Evolutionary conservation across 768 basidiomycete species (phyloP).

Genomic region (Naganishia onofrii): DNA sequence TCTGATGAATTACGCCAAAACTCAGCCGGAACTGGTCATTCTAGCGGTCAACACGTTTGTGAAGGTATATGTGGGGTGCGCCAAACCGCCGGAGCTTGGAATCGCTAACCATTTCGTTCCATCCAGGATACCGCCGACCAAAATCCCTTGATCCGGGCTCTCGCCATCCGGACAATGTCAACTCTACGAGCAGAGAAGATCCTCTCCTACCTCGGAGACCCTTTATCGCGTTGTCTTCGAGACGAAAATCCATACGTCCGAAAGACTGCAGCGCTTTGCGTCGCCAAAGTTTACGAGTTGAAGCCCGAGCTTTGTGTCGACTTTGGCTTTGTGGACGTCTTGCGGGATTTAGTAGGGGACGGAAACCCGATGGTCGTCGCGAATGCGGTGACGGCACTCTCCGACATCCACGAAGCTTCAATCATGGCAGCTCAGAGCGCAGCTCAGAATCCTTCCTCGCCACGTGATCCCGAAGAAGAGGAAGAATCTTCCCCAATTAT

Average conservation of each 20-base stretch:
- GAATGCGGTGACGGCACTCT: slow-evolving; percentile 87
- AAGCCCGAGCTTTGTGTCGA: slow-evolving; percentile 93
- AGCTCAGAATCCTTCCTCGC: slow-evolving; percentile 35
- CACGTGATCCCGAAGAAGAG: slow-evolving; percentile 26
- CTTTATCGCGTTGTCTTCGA: slow-evolving; percentile 80
- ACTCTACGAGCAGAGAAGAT: slow-evolving; percentile 97
- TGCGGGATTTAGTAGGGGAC: slow-evolving; percentile 90
- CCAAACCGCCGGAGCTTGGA: neutral
- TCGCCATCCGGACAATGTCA: slow-evolving; percentile 97
- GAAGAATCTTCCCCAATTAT: slow-evolving; percentile 33
- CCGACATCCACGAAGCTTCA: slow-evolving; percentile 71
- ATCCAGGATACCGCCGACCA: slow-evolving; percentile 87
- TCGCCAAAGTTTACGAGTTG: slow-evolving; percentile 95
- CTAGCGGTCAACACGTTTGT: slow-evolving; percentile 99
- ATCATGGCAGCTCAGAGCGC: slow-evolving; percentile 54
- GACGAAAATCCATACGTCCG: slow-evolving; percentile 98
- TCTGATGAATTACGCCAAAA: slow-evolving; percentile 99
- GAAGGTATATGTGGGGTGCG: slow-evolving; percentile 51
- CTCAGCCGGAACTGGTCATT: slow-evolving; percentile 97
- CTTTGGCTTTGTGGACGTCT: slow-evolving; percentile 82
- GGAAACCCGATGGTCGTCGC: slow-evolving; percentile 99
- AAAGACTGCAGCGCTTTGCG: slow-evolving; percentile 94
- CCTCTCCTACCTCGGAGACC: slow-evolving; percentile 96
- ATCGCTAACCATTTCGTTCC: neutral
- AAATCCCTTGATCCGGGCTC: slow-evolving; percentile 91